Conservation (phyloP, 2,329 filamentous ascomycete genomes). For the Colletotrichum brevisporum region DNA sequence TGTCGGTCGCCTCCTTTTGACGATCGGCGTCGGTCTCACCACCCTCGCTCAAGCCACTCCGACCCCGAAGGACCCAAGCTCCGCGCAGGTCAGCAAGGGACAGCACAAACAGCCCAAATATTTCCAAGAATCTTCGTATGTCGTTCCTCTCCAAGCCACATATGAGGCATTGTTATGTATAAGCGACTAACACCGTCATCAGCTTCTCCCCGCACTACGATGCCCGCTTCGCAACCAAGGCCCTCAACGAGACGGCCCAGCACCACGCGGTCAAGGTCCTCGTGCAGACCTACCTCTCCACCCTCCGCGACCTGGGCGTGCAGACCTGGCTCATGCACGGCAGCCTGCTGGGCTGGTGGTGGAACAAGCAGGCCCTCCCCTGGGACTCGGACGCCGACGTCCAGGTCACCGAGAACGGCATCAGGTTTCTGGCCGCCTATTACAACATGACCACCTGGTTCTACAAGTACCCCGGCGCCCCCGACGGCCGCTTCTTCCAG, state of each 20-base stretch:
- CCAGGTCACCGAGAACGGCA: conserved; percentile 77
- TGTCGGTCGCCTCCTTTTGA: conserved; percentile 16
- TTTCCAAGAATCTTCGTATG: conserved; percentile 30
- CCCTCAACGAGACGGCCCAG: conserved; percentile 68
- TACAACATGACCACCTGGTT: conserved; percentile 72
- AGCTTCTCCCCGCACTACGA: conserved; percentile 55
- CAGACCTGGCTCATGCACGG: conserved; percentile 90
- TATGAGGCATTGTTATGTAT: not conserved
- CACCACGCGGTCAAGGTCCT: conserved; percentile 74
- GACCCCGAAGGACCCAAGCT: conserved; percentile 13
- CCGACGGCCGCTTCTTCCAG: conserved; percentile 59
- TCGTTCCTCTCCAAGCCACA: conserved; percentile 11
- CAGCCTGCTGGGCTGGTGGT: conserved; percentile 91
- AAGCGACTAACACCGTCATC: not conserved
- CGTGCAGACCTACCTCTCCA: conserved; percentile 79
- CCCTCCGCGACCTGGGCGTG: conserved; percentile 74
- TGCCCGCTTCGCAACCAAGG: conserved; percentile 53
- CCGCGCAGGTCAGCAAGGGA: not conserved
- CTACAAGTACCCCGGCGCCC: conserved; percentile 56
- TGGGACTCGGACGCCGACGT: conserved; percentile 86
- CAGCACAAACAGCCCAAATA: conserved; percentile 18
- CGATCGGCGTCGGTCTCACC: conserved; percentile 21
- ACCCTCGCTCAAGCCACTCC: conserved; percentile 27
- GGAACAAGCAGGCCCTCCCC: conserved; percentile 77
- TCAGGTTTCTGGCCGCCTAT: conserved; percentile 75